A percentile compares a stretch with the other conserved stretches of the same genome.
Conservation (phyloP, 2,329 filamentous ascomycete species). For the Orbilia javanica region DNA sequence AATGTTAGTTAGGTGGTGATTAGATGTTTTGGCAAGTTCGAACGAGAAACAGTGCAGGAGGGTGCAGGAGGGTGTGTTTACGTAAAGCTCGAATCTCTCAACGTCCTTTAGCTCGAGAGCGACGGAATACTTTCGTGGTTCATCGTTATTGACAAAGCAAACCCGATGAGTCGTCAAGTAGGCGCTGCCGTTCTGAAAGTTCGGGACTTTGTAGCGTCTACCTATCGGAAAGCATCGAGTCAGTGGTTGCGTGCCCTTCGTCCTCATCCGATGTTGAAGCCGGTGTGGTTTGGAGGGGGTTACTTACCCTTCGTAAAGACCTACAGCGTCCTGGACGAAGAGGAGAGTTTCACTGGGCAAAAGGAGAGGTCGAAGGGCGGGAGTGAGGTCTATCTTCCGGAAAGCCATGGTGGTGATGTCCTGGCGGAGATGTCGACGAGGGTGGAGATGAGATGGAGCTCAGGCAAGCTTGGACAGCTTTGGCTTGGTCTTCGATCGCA, state of each 20-base stretch:
- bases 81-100: slow-evolving; percentile 90
- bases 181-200: slow-evolving; percentile 94
- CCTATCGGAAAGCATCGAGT: slow-evolving; percentile 59
- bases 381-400: slow-evolving; percentile 84
- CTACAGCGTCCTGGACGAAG: slow-evolving; percentile 97
- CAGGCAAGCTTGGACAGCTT: not conserved
- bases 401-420: slow-evolving; percentile 52
- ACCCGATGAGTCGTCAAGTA: slow-evolving; percentile 95
- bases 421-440: not conserved
- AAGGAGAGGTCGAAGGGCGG: slow-evolving; percentile 91
- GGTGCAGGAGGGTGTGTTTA: slow-evolving; percentile 64
- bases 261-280: slow-evolving; percentile 25
- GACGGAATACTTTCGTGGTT: slow-evolving; percentile 85
- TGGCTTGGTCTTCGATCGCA: not conserved
- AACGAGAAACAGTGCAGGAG: not conserved
- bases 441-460: not conserved
- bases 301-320: slow-evolving; percentile 93
- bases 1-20: not conserved
- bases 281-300: not conserved
- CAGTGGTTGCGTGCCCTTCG: slow-evolving; percentile 8
- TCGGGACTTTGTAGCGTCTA: slow-evolving; percentile 93
- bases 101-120: slow-evolving; percentile 90
- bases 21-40: not conserved
- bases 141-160: slow-evolving; percentile 91
- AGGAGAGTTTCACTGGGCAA: slow-evolving; percentile 93